phyloP scores from a whole-genome alignment of 1,139 yeast species.

The Taiozyma sp. region DNA sequence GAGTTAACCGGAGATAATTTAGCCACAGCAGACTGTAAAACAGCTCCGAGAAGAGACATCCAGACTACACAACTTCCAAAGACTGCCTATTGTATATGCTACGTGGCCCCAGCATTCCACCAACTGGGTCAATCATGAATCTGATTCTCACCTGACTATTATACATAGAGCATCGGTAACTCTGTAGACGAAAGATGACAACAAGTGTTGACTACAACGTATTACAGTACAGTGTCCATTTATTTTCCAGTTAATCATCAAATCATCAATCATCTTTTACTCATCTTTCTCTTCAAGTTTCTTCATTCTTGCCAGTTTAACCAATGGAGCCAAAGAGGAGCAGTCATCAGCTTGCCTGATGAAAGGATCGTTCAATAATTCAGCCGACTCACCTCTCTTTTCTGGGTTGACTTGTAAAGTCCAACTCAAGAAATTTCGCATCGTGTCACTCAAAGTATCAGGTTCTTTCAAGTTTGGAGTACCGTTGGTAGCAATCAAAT shows the following conservation, averaged over 20 bases:
- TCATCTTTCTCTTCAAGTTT: constrained; percentile 49
- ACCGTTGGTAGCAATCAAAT: constrained; percentile 92
- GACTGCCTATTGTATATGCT: too few relatives aligned
- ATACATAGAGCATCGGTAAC: too few relatives aligned
- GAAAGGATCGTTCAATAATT: constrained; percentile 67
- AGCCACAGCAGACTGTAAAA: too few relatives aligned
- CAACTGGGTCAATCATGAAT: too few relatives aligned
- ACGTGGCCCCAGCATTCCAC: too few relatives aligned
- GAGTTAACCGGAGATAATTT: too few relatives aligned
- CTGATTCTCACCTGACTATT: too few relatives aligned
- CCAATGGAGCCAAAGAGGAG: constrained; percentile 77
- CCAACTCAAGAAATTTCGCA: constrained; percentile 68
- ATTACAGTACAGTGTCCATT: neutral
- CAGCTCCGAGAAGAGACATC: too few relatives aligned
- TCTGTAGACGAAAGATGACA: too few relatives aligned
- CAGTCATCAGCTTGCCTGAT: constrained; percentile 65
- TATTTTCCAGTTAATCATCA: neutral
- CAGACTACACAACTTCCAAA: too few relatives aligned
- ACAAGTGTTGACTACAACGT: too few relatives aligned
- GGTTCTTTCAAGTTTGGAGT: constrained; percentile 92
- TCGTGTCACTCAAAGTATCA: constrained; percentile 61
- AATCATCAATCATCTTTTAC: neutral
- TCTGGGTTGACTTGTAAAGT: constrained; percentile 84
- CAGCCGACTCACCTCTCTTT: constrained; percentile 74
- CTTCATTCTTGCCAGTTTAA: constrained; percentile 79